A percentile compares a stretch with the other conserved stretches of the same genome.
Evolutionary conservation across 768 basidiomycete species (phyloP).

Genomic region (Guyanaporus albipodus): DNA sequence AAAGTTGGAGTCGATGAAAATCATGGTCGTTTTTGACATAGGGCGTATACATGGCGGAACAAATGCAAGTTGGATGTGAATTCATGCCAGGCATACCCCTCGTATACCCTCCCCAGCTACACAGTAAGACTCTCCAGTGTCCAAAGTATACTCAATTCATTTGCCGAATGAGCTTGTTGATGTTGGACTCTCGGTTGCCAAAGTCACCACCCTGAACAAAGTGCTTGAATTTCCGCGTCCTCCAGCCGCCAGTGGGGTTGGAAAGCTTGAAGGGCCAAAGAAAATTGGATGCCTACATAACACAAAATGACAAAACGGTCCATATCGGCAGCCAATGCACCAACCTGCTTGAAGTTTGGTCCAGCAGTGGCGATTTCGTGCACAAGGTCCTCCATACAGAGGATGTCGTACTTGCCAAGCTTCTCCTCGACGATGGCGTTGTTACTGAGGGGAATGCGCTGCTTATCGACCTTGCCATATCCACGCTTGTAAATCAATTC

Average conservation of each 20-base stretch:
- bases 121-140: not conserved
- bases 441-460: slow-evolving; percentile 92
- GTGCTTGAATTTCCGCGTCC: slow-evolving; percentile 96
- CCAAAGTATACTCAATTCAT: slow-evolving; percentile 61
- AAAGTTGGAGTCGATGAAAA: too few species aligned
- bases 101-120: slow-evolving; percentile 17
- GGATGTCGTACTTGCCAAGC: slow-evolving; percentile 92
- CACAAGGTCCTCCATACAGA: slow-evolving; percentile 95
- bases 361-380: slow-evolving; percentile 95
- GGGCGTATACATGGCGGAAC: slow-evolving; percentile 26
- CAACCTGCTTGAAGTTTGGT: slow-evolving; percentile 98
- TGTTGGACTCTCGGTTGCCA: slow-evolving; percentile 94
- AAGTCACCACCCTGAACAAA: slow-evolving; percentile 96
- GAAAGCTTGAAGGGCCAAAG: slow-evolving; percentile 99
- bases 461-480: slow-evolving; percentile 97
- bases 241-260: slow-evolving; percentile 98
- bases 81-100: slow-evolving; percentile 34
- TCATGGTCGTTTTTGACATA: slow-evolving; percentile 29
- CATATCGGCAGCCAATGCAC: slow-evolving; percentile 21
- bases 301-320: not conserved
- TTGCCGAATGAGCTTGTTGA: slow-evolving; percentile 95
- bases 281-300: slow-evolving; percentile 78
- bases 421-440: slow-evolving; percentile 88
- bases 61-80: slow-evolving; percentile 16
- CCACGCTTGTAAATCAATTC: slow-evolving; percentile 99